Base-by-base conservation (phyloP, 1,284 basidiomycete species). In the Paramarasmius palmivorus region DNA sequence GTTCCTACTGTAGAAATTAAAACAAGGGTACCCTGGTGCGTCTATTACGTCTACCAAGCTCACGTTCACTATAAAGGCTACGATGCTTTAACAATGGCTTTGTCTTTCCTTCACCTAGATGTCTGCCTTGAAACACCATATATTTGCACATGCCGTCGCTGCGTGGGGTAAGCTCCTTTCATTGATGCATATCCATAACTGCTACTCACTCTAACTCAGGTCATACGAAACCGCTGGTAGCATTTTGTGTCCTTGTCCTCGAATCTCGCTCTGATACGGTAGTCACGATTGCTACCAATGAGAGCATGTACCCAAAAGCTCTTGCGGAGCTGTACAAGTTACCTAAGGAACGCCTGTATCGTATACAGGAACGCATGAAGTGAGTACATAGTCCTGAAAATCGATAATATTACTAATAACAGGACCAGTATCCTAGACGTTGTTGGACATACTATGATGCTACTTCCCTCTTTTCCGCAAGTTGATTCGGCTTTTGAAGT, bases 181-280 rank as follows among this genome's bases (percentile, higher is more conserved):
- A n/a, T n/a, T n/a, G n/a, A n/a, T 12, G 12, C 29, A 32, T 12
- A 32, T 32, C 29, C 6, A 32, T 6, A 32, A 12, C 12, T 12
- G 12, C 29, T 12, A 32, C n/a, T 23, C 19, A n/a, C 23, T 29
- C 3, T 50, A 17, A 4, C 20, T 15, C 15, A 52, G 51, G 51
- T 37, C 53, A 54, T 26, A 45, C 42, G 22, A 54, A 54, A 35
- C 47, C 53, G 14, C 19, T 50, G 19, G 29, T 40, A 14, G 40
- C 49, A 4, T 20, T 50, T n/a, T 39, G 40, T 19, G 39, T 44
- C 6, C 19, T 50, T n/a, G 45, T 50, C 12, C 7, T 35, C 10
- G 46, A 49, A 44, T n/a, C 47, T 29, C 47, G 48, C n/a, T 40
- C 53, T n/a, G 35, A 54, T 36, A 20, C 49, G n/a, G 32, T 50